Evolutionary conservation across 2,329 filamentous ascomycete genomes (phyloP).

Genomic region (Lasiodiplodia theobromae): DNA sequence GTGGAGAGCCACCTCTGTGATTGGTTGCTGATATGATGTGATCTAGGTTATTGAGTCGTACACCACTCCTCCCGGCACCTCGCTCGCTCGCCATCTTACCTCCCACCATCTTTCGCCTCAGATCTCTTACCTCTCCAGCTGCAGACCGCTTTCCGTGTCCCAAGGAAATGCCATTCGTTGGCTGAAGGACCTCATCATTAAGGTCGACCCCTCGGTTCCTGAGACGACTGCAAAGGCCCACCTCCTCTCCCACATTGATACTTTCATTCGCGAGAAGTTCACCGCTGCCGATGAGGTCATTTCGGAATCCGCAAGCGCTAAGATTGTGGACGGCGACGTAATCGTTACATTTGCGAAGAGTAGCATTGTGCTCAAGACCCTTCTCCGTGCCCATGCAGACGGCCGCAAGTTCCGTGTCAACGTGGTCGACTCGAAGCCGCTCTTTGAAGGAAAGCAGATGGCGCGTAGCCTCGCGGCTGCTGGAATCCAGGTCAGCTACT

Average conservation of each 20-base stretch:
- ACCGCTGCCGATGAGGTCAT: slow-evolving; percentile 88
- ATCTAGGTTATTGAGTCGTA: slow-evolving; percentile 88
- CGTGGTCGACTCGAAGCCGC: slow-evolving; percentile 77
- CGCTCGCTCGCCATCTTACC: slow-evolving; percentile 88
- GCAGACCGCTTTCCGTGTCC: slow-evolving; percentile 92
- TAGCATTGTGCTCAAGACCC: slow-evolving; percentile 81
- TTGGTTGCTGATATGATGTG: slow-evolving; percentile 29
- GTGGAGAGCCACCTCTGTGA: too few relatives aligned
- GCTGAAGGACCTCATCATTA: slow-evolving; percentile 90
- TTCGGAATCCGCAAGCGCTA: slow-evolving; percentile 73
- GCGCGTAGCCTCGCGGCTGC: slow-evolving; percentile 73
- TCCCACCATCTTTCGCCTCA: slow-evolving; percentile 91
- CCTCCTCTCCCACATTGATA: slow-evolving; percentile 82
- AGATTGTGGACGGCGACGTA: slow-evolving; percentile 80
- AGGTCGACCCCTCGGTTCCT: slow-evolving; percentile 83
- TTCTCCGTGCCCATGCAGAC: slow-evolving; percentile 72
- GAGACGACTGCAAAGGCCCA: slow-evolving; percentile 82
- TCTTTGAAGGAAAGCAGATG: slow-evolving; percentile 74
- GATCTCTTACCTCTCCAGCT: slow-evolving; percentile 92
- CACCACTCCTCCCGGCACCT: slow-evolving; percentile 82
- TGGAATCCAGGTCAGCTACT: slow-evolving; percentile 81
- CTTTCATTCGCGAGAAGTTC: slow-evolving; percentile 89
- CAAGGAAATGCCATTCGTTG: slow-evolving; percentile 97
- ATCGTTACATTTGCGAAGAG: slow-evolving; percentile 88
- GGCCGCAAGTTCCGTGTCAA: slow-evolving; percentile 84